Evolutionary conservation across 805 yeast genomes (phyloP), one percentile per base, ranked within the genome.

Genomic region (Pichia californica): DNA sequence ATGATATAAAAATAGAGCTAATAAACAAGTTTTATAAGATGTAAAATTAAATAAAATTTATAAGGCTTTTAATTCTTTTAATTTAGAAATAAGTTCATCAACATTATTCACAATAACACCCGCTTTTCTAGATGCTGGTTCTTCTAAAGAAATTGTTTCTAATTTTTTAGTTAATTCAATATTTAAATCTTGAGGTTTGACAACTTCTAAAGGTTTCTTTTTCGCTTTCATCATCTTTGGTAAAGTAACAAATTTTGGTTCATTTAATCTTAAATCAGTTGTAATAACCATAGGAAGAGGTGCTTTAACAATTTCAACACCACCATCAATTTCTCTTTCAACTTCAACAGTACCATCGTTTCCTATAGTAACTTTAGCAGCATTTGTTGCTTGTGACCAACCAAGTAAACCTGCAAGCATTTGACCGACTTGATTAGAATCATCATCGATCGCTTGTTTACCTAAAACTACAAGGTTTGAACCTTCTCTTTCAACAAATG

Each of bases 171-270:
- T 62, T 10, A 79, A 59, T 35, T 81, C 84, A 28, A 83, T 73
- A n/a, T 81, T 84, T 47, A 86, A 75, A 54, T 85, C 94, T n/a
- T 59, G 69, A 18, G 81, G 64, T 68, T 74, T 66, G 64, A 77
- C 62, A 58, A 77, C 71, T 54, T 79, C 87, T 61, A 89, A 71
- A 4, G 96, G 96, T 73, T 88, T 89, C 78, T 89, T 89, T 73
- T 93, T 93, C 44, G 98, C 98, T 72, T 93, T 93, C 98, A 93
- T 93, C 70, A 89, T 77, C 64, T 91, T 93, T 48, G 96, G 97
- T 59, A 93, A 73, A 13, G 95, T 79, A n/a, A 95, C 96, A 58
- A 88, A 93, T 56, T 97, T 81, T 35, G 99, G 99, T 60, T 79
- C 93, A 63, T 93, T 93, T 58, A 93, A 76, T 64, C 99, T 82